phyloP scores from a whole-genome alignment of 352 stramenopile species.

The Pythium vanterpoolii region DNA sequence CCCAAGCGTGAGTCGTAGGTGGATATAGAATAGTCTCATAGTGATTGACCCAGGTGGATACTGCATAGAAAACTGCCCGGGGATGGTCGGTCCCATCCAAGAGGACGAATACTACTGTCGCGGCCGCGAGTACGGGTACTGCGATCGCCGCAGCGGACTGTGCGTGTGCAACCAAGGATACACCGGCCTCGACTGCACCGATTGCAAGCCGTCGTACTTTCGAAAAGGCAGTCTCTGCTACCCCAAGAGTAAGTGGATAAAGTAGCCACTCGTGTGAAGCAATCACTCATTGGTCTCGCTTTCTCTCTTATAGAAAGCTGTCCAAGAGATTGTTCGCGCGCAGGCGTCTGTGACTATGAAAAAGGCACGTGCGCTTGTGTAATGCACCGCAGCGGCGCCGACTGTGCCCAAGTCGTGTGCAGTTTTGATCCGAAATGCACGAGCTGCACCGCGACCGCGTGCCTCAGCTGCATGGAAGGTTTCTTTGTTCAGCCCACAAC shows the following conservation, averaged over 20 bases:
- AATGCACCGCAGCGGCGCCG: slow-evolving; percentile 57
- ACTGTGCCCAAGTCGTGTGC: slow-evolving; percentile 78
- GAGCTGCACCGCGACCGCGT: slow-evolving; percentile 77
- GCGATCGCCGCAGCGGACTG: slow-evolving; percentile 89
- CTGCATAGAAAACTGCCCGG: slow-evolving; percentile 58
- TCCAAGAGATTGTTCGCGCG: slow-evolving; percentile 85
- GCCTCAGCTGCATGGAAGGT: slow-evolving; percentile 81
- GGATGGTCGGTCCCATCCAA: slow-evolving; percentile 85
- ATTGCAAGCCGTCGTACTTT: slow-evolving; percentile 89
- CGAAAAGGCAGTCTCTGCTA: slow-evolving; percentile 82
- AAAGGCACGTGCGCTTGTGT: slow-evolving; percentile 85
- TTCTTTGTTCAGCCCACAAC: slow-evolving; percentile 78
- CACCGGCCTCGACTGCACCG: slow-evolving; percentile 85
- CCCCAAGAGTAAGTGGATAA: slow-evolving; percentile 64
- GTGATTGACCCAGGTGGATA: neutral
- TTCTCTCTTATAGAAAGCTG: slow-evolving; percentile 51
- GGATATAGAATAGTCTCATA: neutral
- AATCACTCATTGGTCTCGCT: no score
- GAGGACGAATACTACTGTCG: slow-evolving; percentile 92
- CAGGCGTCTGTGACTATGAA: slow-evolving; percentile 86
- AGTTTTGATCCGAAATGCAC: slow-evolving; percentile 84
- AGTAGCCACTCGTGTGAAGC: no score
- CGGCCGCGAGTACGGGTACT: slow-evolving; percentile 91
- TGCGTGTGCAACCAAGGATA: slow-evolving; percentile 95
- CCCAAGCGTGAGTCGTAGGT: slow-evolving; percentile 33